These are phyloP conservation scores for Leccinellum luteum DNA, from an alignment of 768 basidiomycete species.

Conservation along the genomic window DNA sequence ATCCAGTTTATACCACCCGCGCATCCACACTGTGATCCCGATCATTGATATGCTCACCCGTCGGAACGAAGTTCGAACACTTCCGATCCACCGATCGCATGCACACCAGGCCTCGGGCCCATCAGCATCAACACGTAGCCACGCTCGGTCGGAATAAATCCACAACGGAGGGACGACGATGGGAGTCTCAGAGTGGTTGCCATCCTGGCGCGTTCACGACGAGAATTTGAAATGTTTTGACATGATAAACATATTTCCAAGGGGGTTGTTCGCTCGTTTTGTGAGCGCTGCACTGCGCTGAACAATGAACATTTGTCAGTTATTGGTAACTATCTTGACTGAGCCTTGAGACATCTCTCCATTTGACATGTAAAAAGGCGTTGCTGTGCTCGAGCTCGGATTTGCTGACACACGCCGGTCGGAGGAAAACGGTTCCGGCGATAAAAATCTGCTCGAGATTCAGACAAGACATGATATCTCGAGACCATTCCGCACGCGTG, in stretches of 20 bases:
- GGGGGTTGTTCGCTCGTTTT: background rate
- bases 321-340: background rate
- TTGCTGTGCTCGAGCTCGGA: background rate
- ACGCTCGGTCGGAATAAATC: slow-evolving; percentile 25
- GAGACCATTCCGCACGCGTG: background rate
- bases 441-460: background rate
- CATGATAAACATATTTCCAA: background rate
- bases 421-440: background rate
- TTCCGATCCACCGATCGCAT: background rate
- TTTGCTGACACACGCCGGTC: background rate
- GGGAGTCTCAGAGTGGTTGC: slow-evolving; percentile 48
- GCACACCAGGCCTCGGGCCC: slow-evolving; percentile 44
- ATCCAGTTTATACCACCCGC: background rate
- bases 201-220: background rate
- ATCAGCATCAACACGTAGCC: slow-evolving; percentile 55
- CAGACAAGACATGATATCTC: background rate
- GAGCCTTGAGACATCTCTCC: background rate
- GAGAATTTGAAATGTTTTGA: background rate
- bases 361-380: background rate
- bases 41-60: background rate
- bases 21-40: background rate
- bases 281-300: background rate
- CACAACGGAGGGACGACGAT: slow-evolving; percentile 54
- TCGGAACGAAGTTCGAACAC: background rate
- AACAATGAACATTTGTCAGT: background rate